Evolutionary conservation across 78 protist species (phyloP), one percentile per base, ranked within the genome.

Genomic region (Pelomyxa schiedti): DNA sequence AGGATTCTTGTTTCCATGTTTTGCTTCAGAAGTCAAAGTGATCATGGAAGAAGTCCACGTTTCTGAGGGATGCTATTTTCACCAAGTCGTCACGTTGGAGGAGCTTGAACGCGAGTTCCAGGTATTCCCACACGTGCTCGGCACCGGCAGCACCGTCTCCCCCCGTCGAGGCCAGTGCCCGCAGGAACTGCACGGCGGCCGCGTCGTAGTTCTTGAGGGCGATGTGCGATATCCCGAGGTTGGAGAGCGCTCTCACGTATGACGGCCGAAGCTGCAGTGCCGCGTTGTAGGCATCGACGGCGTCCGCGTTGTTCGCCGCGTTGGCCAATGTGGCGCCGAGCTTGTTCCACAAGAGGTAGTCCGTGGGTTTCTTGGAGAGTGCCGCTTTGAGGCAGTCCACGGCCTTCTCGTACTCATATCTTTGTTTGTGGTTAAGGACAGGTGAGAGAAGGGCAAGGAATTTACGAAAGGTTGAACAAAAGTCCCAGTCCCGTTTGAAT

Each of bases 321-420:
- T 93, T 93, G 63, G 96, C 96, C 26, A 88, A 78, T 8, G 96
- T 90, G 1, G 96, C 96, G 4, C 96, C 96, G 24, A 93, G 87
- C 69, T 88, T 88, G 82, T 93, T 93, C 96, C 96, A 93, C 39
- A 90, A 69, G 47, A 74, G 75, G 39, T 78, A 82, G 41, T 93
- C 91, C 7, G 39, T 26, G n/a, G 92, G 66, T 0, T 28, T 40
- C 72, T 39, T 40, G 26, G 28, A 43, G 30, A 88, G 87, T 7
- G 92, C 95, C 1, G 77, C 65, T n/a, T 79, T 29, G 74, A 91
- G 88, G 71, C 84, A 78, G 29, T 79, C 90, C 4, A 72, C 89
- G 28, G 94, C 96, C 75, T 86, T 83, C 52, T 79, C 91, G 66
- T 86, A 90, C 26, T 90, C 92, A 42, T 70, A 73, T 2, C 88